These are phyloP conservation scores for Rheum nobile DNA, from an alignment of 148 eudicot species.

Conservation along the genomic window DNA sequence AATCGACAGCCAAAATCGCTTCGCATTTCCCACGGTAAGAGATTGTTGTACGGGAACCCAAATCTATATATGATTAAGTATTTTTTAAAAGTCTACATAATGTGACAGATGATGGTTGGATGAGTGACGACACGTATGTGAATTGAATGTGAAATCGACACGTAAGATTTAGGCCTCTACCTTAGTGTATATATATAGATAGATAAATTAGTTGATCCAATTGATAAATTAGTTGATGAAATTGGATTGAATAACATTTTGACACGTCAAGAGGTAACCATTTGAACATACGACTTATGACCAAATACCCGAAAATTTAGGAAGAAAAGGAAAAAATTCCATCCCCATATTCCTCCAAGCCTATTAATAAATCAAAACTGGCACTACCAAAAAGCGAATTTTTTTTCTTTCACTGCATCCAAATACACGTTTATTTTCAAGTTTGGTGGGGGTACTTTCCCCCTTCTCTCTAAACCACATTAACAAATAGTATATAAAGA, in stretches of 20 bases:
- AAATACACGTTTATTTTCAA: conserved; percentile 26
- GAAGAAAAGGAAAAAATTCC: not conserved
- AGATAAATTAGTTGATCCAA: no score
- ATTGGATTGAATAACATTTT: not conserved
- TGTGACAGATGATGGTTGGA: no score
- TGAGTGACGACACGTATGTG: no score
- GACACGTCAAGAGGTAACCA: not conserved
- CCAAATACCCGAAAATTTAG: not conserved
- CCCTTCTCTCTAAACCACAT: conserved; percentile 9
- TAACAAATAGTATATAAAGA: not conserved
- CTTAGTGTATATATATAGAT: no score
- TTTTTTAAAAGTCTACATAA: no score
- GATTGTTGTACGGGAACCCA: no score
- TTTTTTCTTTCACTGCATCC: conserved; percentile 20
- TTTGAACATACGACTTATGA: not conserved
- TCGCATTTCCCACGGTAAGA: no score
- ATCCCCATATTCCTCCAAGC: not conserved
- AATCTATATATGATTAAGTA: no score
- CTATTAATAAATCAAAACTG: not conserved
- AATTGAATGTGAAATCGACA: no score
- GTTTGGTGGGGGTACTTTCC: conserved; percentile 19
- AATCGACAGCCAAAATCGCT: no score
- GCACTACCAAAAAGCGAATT: not conserved
- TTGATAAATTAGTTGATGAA: no score
- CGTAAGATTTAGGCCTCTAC: no score